A percentile compares a stretch with the other conserved stretches of the same genome.
phyloP scores from a whole-genome alignment of 768 basidiomycete genomes.

The Cystobasidiopsis lactophilus region DNA sequence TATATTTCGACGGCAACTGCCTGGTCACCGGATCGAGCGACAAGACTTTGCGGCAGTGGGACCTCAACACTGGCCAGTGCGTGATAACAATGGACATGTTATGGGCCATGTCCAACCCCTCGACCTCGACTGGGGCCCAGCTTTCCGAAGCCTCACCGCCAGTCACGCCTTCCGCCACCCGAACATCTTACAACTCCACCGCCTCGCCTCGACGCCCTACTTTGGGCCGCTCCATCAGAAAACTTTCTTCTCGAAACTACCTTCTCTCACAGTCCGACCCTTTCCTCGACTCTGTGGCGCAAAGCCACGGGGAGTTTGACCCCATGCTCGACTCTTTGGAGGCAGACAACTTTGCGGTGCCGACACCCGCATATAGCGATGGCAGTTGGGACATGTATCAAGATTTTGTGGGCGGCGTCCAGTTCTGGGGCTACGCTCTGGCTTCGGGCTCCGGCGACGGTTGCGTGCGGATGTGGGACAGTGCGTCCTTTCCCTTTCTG shows the following conservation, averaged over 20 bases:
- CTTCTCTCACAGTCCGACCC: background rate
- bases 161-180: conserved; percentile 11
- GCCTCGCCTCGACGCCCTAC: background rate
- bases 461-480: conserved; percentile 98
- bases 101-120: conserved; percentile 89
- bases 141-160: conserved; percentile 12
- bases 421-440: conserved; percentile 96
- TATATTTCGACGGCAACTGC: conserved; percentile 89
- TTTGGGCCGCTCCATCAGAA: background rate
- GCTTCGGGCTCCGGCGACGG: conserved; percentile 95
- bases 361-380: conserved; percentile 69
- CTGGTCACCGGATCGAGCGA: conserved; percentile 92
- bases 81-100: conserved; percentile 99
- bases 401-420: conserved; percentile 91
- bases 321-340: too few relatives aligned
- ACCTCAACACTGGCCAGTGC: conserved; percentile 87
- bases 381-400: conserved; percentile 87
- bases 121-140: conserved; percentile 20
- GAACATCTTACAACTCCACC: background rate
- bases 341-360: conserved; percentile 26
- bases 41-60: conserved; percentile 97
- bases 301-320: too few relatives aligned
- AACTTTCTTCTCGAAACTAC: conserved; percentile 5
- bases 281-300: too few relatives aligned
- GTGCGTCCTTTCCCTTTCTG: conserved; percentile 34